Percentiles rank a stretch among this genome's conserved stretches.
Conservation (phyloP, 2,329 filamentous ascomycete species). For the Penicillium sp. region DNA sequence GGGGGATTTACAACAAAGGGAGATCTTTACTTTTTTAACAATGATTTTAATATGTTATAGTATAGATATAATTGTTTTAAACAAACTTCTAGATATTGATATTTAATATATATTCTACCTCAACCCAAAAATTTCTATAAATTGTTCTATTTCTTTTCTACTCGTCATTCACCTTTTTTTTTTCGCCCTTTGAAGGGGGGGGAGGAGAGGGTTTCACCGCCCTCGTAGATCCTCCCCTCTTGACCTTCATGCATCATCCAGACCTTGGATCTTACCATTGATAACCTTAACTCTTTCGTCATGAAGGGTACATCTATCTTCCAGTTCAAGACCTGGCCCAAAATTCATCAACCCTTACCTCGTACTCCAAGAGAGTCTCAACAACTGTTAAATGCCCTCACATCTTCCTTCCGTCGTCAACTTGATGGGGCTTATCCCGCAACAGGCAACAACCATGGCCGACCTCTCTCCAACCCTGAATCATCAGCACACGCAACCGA, state of each 20-base stretch:
- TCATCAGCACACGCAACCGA: constrained; percentile 36
- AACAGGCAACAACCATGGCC: constrained; percentile 18
- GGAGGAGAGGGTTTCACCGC: constrained; percentile 16
- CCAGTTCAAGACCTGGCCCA: constrained; percentile 51
- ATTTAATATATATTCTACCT: neutral
- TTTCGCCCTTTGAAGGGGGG: neutral
- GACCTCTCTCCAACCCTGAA: constrained; percentile 24
- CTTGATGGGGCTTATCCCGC: constrained; percentile 58
- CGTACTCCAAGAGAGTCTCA: constrained; percentile 58
- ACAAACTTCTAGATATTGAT: neutral
- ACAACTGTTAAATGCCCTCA: constrained; percentile 59
- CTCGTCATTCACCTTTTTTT: constrained; percentile 25
- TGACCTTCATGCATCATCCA: neutral
- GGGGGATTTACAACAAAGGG: constrained; percentile 2
- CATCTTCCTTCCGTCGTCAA: constrained; percentile 61
- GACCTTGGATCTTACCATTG: neutral
- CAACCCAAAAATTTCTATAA: neutral
- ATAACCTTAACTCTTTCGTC: constrained; percentile 15
- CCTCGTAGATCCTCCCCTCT: constrained; percentile 19
- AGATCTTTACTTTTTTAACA: neutral
- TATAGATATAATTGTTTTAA: neutral
- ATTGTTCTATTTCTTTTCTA: constrained; percentile 9
- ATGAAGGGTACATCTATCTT: constrained; percentile 55
- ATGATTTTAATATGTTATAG: neutral
- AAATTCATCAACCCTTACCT: constrained; percentile 52